Base-by-base conservation (phyloP, 257 asterid genomes). In the Capsicum pubescens region DNA sequence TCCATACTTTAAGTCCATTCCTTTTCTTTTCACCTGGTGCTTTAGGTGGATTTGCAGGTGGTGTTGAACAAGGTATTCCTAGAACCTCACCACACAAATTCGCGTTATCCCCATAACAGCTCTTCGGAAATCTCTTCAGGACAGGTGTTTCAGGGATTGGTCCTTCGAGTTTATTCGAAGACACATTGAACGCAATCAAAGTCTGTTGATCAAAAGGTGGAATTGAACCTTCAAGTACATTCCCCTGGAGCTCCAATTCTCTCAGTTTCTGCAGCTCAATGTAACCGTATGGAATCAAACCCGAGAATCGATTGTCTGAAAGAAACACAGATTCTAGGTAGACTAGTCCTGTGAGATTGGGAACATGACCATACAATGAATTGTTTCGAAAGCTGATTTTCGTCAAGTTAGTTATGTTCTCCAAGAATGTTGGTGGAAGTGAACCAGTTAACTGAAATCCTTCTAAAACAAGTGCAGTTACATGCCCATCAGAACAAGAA, bases 121-220 rank as follows among this genome's bases (percentile, higher is more conserved):
- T 90, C 79, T 54, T 72, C 0, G 91, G 50, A 56, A 92, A 91
- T 71, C 90, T 86, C 60, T 57, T 66, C 61, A 93, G 89, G 64
- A 85, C 87, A 15, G 89, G 61, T 11, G 95, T 92, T 58, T 76
- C 88, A 1, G 97, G 97, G 32, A 93, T 84, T 3, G 84, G 80
- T 5, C 97, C 96, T 35, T 63, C 66, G 0, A 93, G 93, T 83
- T 79, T 81, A 83, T 93, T 93, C 48, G 80, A 67, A 2, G 96
- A 93, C 16, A 93, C 92, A 56, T 93, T 91, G 84, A 93, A 92
- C 59, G 63, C 89, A 6, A 82, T 68, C 54, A 93, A 70, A 1
- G 86, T 79, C 46, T 81, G 86, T 84, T 93, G 97, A 87, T 91
- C 21, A 67, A 93, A 92, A 3, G 96, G 90, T 9, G 97, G 97